Conservation (phyloP, 306 rosid genomes). For the Malus orientalis region DNA sequence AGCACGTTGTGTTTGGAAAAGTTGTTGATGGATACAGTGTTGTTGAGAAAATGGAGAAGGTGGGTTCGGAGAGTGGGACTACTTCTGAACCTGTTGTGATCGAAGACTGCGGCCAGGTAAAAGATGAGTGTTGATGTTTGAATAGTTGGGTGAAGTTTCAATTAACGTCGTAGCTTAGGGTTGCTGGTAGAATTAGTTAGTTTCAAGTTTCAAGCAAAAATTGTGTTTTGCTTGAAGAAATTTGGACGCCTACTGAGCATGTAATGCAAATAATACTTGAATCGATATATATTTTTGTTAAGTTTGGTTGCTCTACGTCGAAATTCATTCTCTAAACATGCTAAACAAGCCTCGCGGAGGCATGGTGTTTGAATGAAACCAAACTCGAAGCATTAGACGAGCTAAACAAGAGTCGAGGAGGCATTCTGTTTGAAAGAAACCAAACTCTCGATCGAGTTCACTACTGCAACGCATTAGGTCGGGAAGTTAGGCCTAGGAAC, state of each 20-base stretch:
- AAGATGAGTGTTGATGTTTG: conserved; percentile 12
- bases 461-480: no score
- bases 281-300: neutral
- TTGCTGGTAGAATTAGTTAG: neutral
- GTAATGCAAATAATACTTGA: neutral
- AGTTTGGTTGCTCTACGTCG: no score
- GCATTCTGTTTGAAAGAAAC: no score
- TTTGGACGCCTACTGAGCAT: neutral
- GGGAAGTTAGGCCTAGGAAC: no score
- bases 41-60: conserved; percentile 71
- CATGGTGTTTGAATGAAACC: neutral
- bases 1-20: conserved; percentile 89
- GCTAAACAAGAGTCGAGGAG: no score
- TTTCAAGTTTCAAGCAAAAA: neutral
- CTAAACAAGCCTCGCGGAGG: neutral
- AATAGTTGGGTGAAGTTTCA: neutral
- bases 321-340: no score
- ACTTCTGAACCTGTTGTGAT: conserved; percentile 54
- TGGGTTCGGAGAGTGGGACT: conserved; percentile 50
- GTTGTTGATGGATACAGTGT: conserved; percentile 64
- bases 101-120: conserved; percentile 71
- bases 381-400: no score
- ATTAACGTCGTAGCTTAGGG: neutral
- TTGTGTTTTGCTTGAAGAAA: neutral
- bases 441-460: no score